Conservation (phyloP, 805 yeast genomes). For the Wickerhamomyces strasburgensis region DNA sequence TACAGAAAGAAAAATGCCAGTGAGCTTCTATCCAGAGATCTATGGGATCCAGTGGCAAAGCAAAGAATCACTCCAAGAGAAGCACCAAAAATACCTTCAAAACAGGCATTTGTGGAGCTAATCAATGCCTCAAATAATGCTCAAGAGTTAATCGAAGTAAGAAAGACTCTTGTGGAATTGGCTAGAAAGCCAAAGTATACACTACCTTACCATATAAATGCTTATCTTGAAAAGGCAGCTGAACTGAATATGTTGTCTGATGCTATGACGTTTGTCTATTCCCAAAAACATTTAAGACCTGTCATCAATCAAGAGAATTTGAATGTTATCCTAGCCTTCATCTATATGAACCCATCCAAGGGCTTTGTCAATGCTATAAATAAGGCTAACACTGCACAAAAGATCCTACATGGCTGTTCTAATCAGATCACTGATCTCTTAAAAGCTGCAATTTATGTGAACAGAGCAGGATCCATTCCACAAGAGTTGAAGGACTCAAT, state of each 20-base stretch:
- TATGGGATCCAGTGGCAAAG: conserved; percentile 32
- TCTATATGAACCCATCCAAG: conserved; percentile 21
- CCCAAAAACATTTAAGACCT: conserved; percentile 11
- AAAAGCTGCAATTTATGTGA: conserved; percentile 15
- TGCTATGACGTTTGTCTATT: conserved; percentile 19
- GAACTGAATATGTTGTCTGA: conserved; percentile 19
- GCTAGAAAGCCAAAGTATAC: conserved; percentile 21
- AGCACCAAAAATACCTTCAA: conserved; percentile 29
- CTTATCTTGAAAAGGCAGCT: conserved; percentile 20
- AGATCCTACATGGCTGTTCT: conserved; percentile 5
- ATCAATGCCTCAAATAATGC: conserved; percentile 18
- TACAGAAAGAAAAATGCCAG: conserved; percentile 37
- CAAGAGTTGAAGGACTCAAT: conserved; percentile 7
- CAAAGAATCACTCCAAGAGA: conserved; percentile 29
- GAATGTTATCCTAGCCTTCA: conserved; percentile 18
- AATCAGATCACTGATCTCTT: conserved; percentile 16
- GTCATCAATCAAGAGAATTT: conserved; percentile 12
- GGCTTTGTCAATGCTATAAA: conserved; percentile 7
- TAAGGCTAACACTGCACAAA: conserved; percentile 14
- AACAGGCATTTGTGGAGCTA: conserved; percentile 21
- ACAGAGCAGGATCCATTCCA: conserved; percentile 11
- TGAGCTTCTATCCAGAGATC: conserved; percentile 33
- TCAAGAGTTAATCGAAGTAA: conserved; percentile 16
- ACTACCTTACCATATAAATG: conserved; percentile 15
- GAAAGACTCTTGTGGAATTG: conserved; percentile 14